A percentile compares a stretch with the other conserved stretches of the same genome.
phyloP scores from a whole-genome alignment of 1,139 yeast genomes.

The Protomyces gravidus region DNA sequence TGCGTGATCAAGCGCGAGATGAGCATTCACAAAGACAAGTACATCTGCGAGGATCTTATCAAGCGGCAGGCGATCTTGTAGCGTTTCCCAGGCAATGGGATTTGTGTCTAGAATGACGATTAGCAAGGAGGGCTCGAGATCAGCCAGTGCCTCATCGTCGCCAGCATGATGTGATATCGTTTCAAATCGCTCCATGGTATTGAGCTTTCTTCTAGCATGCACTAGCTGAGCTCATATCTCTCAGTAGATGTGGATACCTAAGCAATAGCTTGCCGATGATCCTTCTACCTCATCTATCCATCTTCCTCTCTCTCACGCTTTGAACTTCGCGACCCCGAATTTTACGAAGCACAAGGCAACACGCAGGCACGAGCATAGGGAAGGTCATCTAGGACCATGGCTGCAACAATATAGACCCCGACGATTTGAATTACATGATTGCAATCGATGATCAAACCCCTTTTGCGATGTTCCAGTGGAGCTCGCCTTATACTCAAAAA shows the following conservation, averaged over 20 bases:
- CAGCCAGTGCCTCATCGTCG: not conserved
- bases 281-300: not conserved
- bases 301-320: constrained; percentile 3
- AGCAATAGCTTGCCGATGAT: not conserved
- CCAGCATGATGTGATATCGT: constrained; percentile 7
- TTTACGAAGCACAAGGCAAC: not conserved
- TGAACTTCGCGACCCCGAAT: not conserved
- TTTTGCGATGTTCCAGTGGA: not conserved
- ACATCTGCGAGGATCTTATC: constrained; percentile 58
- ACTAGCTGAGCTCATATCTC: not conserved
- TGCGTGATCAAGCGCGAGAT: constrained; percentile 75
- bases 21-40: constrained; percentile 75
- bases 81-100: constrained; percentile 68
- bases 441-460: not conserved
- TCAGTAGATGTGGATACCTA: not conserved
- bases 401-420: not conserved
- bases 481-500: not conserved
- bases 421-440: not conserved
- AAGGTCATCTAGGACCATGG: too few relatives aligned
- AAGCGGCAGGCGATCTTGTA: constrained; percentile 47
- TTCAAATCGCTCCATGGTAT: constrained; percentile 16
- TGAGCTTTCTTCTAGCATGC: not conserved
- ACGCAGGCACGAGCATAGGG: not conserved
- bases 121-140: constrained; percentile 59
- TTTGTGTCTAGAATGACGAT: constrained; percentile 75